These are phyloP conservation scores for Fragosphaeria purpurea DNA, from an alignment of 2,329 filamentous ascomycete species.

Conservation along the genomic window DNA sequence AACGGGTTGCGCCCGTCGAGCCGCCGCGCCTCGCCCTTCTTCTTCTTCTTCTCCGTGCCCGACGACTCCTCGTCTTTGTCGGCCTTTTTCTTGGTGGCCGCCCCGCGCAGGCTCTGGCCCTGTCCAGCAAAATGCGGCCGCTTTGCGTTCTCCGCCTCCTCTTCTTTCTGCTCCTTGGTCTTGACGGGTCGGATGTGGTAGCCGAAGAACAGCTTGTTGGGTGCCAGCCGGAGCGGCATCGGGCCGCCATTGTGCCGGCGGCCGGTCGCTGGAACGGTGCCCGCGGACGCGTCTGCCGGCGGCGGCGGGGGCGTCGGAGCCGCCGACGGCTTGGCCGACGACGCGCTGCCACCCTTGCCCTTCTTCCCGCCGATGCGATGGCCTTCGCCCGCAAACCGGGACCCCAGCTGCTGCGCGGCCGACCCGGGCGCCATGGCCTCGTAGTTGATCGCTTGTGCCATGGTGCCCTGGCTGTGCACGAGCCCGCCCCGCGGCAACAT, in stretches of 20 bases:
- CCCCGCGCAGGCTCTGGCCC: slow-evolving; percentile 65
- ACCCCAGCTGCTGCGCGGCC: slow-evolving; percentile 55
- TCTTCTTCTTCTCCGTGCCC: slow-evolving; percentile 33
- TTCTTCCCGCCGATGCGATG: slow-evolving; percentile 80
- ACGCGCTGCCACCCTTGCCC: slow-evolving; percentile 52
- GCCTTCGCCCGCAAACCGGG: slow-evolving; percentile 71
- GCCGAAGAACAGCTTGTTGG: slow-evolving; percentile 92
- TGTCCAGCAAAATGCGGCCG: slow-evolving; percentile 73
- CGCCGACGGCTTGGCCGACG: not conserved
- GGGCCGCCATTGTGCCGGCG: slow-evolving; percentile 58
- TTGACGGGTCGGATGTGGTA: slow-evolving; percentile 87
- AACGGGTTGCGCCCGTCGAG: too few species aligned
- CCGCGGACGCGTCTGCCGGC: slow-evolving; percentile 40
- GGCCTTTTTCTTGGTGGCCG: slow-evolving; percentile 58
- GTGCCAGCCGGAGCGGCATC: slow-evolving; percentile 71
- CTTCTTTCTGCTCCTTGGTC: slow-evolving; percentile 61
- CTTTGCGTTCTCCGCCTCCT: slow-evolving; percentile 53
- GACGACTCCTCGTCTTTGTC: slow-evolving; percentile 39
- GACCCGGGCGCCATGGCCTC: slow-evolving; percentile 74
- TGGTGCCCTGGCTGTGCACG: slow-evolving; percentile 76
- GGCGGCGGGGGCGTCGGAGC: slow-evolving; percentile 55
- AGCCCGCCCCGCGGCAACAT: slow-evolving; percentile 59
- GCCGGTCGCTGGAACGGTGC: slow-evolving; percentile 17
- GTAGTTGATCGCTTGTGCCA: slow-evolving; percentile 99
- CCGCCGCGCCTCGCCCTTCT: not conserved